Evolutionary conservation across 179 eudicot genomes (phyloP).

Genomic region (Spergularia azorica): DNA sequence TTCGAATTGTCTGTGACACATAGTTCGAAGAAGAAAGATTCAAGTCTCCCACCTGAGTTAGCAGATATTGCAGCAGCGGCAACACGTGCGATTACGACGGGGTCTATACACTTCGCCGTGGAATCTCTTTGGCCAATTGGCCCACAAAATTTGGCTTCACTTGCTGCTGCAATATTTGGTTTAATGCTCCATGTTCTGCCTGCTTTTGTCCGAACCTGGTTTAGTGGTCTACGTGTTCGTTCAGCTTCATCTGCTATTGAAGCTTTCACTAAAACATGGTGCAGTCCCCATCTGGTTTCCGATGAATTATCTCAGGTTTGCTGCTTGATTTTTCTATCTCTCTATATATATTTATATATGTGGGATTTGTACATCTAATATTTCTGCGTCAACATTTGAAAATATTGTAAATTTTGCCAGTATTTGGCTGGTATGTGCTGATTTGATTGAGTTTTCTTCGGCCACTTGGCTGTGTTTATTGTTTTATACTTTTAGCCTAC

Average conservation of each 20-base stretch:
- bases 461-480: neutral
- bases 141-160: neutral
- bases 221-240: conserved; percentile 86
- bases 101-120: conserved; percentile 44
- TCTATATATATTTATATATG: neutral
- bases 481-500: neutral
- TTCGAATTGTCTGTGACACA: conserved; percentile 53
- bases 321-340: conserved; percentile 1
- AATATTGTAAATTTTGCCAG: neutral
- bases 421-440: neutral
- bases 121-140: too few species aligned
- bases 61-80: conserved; percentile 69
- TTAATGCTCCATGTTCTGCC: conserved; percentile 90
- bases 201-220: conserved; percentile 85
- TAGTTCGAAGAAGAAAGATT: conserved; percentile 63
- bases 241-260: conserved; percentile 52
- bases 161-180: conserved; percentile 84
- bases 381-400: neutral
- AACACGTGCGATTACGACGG: conserved; percentile 34
- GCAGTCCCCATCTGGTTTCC: conserved; percentile 80
- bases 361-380: neutral
- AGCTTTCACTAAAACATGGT: conserved; percentile 71
- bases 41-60: conserved; percentile 56
- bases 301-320: conserved; percentile 93
- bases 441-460: neutral